These are phyloP conservation scores for Malassezia slooffiae DNA, from an alignment of 1,284 basidiomycete genomes.

Conservation along the genomic window DNA sequence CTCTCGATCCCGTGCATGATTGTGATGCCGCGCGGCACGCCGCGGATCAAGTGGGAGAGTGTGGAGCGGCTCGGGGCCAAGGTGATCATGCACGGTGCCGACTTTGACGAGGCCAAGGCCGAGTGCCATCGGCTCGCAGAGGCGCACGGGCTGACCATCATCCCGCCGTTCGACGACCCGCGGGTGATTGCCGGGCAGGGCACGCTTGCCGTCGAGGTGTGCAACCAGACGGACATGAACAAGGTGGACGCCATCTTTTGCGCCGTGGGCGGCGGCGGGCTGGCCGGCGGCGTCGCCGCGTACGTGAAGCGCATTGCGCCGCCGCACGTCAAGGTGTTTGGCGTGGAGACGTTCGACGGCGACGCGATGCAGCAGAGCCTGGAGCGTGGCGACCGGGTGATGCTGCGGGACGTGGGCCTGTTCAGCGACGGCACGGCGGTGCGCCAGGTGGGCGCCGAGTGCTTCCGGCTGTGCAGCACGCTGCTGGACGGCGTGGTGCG, in stretches of 20 bases:
- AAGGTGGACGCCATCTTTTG: conserved; percentile 74
- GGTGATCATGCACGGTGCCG: conserved; percentile 77
- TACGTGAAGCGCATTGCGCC: conserved; percentile 89
- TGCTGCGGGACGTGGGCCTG: conserved; percentile 78
- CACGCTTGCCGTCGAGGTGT: conserved; percentile 83
- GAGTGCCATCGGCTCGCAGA: conserved; percentile 79
- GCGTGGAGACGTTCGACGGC: conserved; percentile 89
- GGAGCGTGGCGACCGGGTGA: conserved; percentile 59
- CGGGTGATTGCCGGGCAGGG: conserved; percentile 95
- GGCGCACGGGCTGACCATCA: conserved; percentile 69
- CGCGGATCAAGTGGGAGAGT: conserved; percentile 89
- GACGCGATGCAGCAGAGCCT: conserved; percentile 77
- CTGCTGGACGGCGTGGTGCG: conserved; percentile 75
- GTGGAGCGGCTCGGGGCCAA: conserved; percentile 86
- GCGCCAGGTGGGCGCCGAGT: conserved; percentile 87
- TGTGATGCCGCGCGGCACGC: conserved; percentile 92
- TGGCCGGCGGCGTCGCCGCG: conserved; percentile 75
- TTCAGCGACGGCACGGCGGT: conserved; percentile 99
- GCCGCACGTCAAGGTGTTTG: conserved; percentile 70
- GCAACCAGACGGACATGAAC: conserved; percentile 38
- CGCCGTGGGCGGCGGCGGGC: conserved; percentile 82
- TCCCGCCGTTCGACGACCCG: conserved; percentile 96
- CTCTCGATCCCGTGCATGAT: conserved; percentile 89
- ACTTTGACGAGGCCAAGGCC: conserved; percentile 92
- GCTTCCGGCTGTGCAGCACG: conserved; percentile 78